Base-by-base conservation (phyloP, 805 yeast genomes). In the Komagataella populi region DNA sequence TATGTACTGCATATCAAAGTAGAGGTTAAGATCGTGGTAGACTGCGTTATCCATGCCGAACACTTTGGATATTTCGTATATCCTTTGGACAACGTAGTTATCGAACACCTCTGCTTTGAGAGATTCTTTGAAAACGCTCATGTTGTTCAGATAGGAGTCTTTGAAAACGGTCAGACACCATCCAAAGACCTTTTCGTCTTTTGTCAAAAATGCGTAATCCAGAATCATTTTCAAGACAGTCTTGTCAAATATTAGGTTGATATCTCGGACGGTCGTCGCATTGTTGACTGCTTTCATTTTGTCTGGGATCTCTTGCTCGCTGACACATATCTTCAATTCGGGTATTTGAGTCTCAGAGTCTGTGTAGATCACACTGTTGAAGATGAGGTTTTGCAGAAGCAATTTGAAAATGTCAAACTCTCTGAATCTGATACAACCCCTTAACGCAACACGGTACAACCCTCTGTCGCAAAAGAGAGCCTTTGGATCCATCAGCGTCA, bases 341-440 rank as follows among this genome's bases (percentile, higher is more conserved):
- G 39, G 14, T 30, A 30, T 30, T 14, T 30, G 39, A 8, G 39
- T 30, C 39, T 30, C 39, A 10, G 39, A 30, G 8, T 8, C 39
- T 10, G 39, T 30, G 39, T 30, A 30, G 39, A 30, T 30, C 39
- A 30, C 39, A 30, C 47, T 48, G 50, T 48, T n/a, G 50, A 39
- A 39, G 48, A 48, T 36, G 18, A 48, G 17, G 18, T 48, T 48
- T 18, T 39, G 50, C 16, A 36, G 36, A 10, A 48, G 22, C 6
- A 23, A 23, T 17, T 48, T 10, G 17, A 48, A 30, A 5, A 48
- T 23, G 10, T 36, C 47, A 18, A n/a, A 7, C 6, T 39, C 48
- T 17, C 17, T 44, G 50, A 48, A 48, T 10, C 36, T 23, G 23
- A 36, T 30, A 20, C 50, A 48, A 23, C 50, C 50, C 50, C 45